Conservation (phyloP, 768 basidiomycete species). For the Calocybe cyanea region DNA sequence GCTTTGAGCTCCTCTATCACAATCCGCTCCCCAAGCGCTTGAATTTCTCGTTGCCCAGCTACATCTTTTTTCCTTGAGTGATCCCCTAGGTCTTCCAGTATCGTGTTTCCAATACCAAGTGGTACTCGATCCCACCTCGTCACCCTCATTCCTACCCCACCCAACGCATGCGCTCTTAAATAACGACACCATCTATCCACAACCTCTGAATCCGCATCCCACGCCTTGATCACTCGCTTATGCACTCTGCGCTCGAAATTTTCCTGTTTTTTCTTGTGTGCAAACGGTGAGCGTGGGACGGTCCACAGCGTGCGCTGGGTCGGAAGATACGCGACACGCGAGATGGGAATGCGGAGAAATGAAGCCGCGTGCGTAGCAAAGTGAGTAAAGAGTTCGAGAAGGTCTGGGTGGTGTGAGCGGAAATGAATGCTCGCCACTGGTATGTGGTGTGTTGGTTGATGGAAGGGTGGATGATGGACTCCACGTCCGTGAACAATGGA, state of each 20-base stretch:
- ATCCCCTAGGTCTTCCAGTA: constrained; percentile 18
- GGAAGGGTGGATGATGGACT: constrained; percentile 48
- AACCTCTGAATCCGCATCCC: constrained; percentile 78
- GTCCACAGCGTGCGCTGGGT: constrained; percentile 81
- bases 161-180: constrained; percentile 66
- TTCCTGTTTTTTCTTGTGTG: constrained; percentile 92
- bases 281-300: constrained; percentile 81
- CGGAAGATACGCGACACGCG: constrained; percentile 62
- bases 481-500: constrained; percentile 61
- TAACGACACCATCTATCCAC: constrained; percentile 81
- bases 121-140: constrained; percentile 71
- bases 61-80: constrained; percentile 19
- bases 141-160: constrained; percentile 85
- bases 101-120: constrained; percentile 38
- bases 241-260: constrained; percentile 88
- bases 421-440: constrained; percentile 84
- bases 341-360: constrained; percentile 79
- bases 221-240: constrained; percentile 85
- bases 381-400: constrained; percentile 76
- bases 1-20: constrained; percentile 21
- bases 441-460: constrained; percentile 60
- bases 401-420: constrained; percentile 64
- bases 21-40: constrained; percentile 28
- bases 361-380: constrained; percentile 82
- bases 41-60: constrained; percentile 19